phyloP scores from a whole-genome alignment of 331 rosid genomes.

The Erythrophleum ivorense region DNA sequence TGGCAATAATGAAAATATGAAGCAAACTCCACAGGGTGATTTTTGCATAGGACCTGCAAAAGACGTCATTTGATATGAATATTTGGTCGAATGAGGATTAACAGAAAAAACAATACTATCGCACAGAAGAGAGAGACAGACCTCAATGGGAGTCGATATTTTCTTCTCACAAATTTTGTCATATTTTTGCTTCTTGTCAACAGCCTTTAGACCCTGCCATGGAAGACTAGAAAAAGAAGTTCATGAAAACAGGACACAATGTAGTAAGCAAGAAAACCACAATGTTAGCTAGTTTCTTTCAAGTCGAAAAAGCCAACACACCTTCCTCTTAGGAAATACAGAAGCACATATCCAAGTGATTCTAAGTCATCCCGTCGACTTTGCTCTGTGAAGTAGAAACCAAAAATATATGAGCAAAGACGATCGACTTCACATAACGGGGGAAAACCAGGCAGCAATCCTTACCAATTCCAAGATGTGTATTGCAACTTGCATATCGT shows the following conservation, averaged over 20 bases:
- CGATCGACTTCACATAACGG: constrained; percentile 26
- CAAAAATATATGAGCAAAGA: constrained; percentile 31
- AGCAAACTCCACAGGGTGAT: constrained; percentile 90
- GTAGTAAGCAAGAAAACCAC: no score
- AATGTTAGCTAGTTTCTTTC: no score
- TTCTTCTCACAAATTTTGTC: constrained; percentile 96
- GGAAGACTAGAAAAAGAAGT: constrained; percentile 88
- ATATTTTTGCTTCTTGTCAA: constrained; percentile 94
- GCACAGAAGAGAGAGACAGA: no score
- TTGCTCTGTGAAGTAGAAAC: no score
- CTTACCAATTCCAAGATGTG: constrained; percentile 99
- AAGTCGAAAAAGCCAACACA: no score
- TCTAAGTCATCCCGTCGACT: constrained; percentile 98
- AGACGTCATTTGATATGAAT: no score
- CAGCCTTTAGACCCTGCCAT: constrained; percentile 99
- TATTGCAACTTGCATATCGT: constrained; percentile 97
- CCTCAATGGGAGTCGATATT: constrained; percentile 97
- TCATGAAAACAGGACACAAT: no score
- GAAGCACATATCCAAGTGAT: constrained; percentile 95
- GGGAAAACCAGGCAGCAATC: no score
- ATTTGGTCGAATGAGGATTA: constrained; percentile 22
- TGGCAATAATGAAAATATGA: constrained; percentile 96
- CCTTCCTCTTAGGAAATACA: constrained; percentile 96
- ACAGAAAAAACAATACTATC: no score
- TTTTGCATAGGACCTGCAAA: constrained; percentile 76